Conservation (phyloP, 2,329 filamentous ascomycete genomes). For the Colletotrichum incanum region DNA sequence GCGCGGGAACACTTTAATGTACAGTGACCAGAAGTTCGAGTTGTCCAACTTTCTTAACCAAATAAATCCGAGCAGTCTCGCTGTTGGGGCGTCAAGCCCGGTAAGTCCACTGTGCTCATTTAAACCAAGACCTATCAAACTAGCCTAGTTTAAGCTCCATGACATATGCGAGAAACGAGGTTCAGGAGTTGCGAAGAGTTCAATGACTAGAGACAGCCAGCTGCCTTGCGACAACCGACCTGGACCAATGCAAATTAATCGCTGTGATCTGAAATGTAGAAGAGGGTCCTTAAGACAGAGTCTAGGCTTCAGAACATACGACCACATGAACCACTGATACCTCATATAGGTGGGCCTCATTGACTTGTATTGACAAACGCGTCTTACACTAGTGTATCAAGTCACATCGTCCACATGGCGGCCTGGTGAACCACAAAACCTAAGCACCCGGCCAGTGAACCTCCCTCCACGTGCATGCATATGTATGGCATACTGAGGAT, state of each 20-base stretch:
- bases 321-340: no score
- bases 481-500: neutral
- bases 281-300: no score
- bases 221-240: neutral
- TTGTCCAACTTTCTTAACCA: neutral
- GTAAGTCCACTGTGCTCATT: no score
- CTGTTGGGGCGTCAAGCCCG: neutral
- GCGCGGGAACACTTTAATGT: no score
- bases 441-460: neutral
- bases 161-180: neutral
- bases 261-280: neutral
- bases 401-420: neutral
- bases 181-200: no score
- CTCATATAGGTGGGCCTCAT: neutral
- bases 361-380: neutral
- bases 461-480: no score
- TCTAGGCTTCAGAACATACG: no score
- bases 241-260: neutral
- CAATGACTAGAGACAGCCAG: no score
- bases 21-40: neutral
- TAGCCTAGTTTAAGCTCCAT: neutral
- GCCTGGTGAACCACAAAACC: neutral
- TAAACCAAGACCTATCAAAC: neutral
- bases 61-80: neutral
- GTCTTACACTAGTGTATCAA: neutral